A percentile compares a stretch with the other conserved stretches of the same genome.
Evolutionary conservation across 305 asterid genomes (phyloP).

Genomic region (Fraxinus albicans): DNA sequence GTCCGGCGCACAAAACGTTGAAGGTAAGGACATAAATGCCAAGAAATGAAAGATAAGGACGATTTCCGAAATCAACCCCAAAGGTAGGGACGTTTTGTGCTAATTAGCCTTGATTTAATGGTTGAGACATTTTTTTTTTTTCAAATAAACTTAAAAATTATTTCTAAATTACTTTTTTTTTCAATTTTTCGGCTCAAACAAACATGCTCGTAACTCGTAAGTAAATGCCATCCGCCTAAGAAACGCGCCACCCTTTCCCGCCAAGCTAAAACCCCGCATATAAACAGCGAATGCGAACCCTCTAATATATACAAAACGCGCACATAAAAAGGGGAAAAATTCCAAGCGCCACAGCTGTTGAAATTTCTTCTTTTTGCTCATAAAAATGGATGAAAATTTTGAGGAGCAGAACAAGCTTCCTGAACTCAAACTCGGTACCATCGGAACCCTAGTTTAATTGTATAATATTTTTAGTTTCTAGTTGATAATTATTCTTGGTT

Average conservation of each 20-base stretch:
- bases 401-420: constrained; percentile 86
- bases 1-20: too few relatives aligned
- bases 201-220: background rate
- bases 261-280: background rate
- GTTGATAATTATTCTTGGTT: background rate
- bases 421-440: constrained; percentile 81
- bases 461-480: background rate
- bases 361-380: background rate
- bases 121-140: background rate
- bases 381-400: constrained; percentile 50
- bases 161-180: background rate
- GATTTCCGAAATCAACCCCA: too few relatives aligned
- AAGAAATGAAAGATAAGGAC: too few relatives aligned
- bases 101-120: too few relatives aligned
- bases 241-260: background rate
- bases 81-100: too few relatives aligned
- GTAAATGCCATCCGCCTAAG: background rate
- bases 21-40: too few relatives aligned
- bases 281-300: background rate
- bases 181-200: background rate
- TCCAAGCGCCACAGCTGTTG: background rate
- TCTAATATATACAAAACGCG: background rate
- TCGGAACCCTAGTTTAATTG: constrained; percentile 27
- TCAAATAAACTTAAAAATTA: too few relatives aligned
- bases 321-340: background rate